Conservation (phyloP, 164 flowering plant species). For the Paratinospora sagittata region DNA sequence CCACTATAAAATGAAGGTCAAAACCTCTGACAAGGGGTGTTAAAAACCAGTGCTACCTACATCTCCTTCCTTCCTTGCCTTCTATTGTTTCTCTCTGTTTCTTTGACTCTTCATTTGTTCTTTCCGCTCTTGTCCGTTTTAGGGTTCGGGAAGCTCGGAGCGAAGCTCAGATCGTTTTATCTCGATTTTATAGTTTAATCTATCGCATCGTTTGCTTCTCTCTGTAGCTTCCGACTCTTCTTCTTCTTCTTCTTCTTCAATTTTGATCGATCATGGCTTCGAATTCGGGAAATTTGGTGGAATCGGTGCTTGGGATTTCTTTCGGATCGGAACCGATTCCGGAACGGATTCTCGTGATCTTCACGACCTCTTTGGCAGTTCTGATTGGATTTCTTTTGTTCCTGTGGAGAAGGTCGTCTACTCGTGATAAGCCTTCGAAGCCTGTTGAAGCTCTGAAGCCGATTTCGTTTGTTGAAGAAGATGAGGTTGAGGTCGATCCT, state of each 20-base stretch:
- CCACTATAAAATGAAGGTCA: background rate
- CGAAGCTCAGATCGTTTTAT: background rate
- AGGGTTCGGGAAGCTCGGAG: background rate
- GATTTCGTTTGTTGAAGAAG: conserved; percentile 20
- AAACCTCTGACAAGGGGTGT: background rate
- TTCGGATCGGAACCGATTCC: conserved; percentile 26
- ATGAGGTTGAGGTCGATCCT: conserved; percentile 21
- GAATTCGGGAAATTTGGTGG: conserved; percentile 31
- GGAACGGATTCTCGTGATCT: conserved; percentile 30
- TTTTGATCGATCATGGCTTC: conserved; percentile 22
- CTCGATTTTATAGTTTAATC: too few relatives aligned
- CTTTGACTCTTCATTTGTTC: background rate
- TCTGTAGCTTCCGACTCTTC: background rate
- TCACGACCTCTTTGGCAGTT: conserved; percentile 51
- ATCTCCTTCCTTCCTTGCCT: background rate
- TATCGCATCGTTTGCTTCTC: background rate
- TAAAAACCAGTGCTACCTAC: background rate
- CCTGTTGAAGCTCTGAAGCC: conserved; percentile 26
- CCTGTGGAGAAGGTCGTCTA: conserved; percentile 40
- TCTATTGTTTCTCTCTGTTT: background rate
- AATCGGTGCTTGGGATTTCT: conserved; percentile 41
- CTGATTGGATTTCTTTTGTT: conserved; percentile 27
- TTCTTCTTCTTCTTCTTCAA: too few relatives aligned
- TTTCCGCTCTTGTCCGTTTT: background rate
- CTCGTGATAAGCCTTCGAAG: conserved; percentile 25